A percentile compares a stretch with the other conserved stretches of the same genome.
Conservation (phyloP, 768 basidiomycete genomes). For the Termitomyces sp. region DNA sequence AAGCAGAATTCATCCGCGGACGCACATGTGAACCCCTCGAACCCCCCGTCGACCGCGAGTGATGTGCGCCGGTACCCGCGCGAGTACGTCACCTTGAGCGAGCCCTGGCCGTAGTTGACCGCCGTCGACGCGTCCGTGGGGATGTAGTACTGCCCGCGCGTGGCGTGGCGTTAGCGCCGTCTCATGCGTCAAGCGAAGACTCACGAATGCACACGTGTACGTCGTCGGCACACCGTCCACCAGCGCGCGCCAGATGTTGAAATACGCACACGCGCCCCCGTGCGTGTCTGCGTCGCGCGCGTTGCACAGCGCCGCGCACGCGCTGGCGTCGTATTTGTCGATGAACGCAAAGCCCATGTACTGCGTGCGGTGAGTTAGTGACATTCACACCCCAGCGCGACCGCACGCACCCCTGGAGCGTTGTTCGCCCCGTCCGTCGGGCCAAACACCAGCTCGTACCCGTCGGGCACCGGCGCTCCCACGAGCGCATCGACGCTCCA, state of each 20-base stretch:
- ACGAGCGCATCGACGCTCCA: slow-evolving; percentile 31
- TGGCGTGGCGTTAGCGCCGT: background rate
- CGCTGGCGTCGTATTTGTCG: slow-evolving; percentile 40
- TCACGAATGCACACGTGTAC: slow-evolving; percentile 45
- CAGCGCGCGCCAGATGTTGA: slow-evolving; percentile 51
- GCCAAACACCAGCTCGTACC: slow-evolving; percentile 42
- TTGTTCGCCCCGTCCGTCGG: slow-evolving; percentile 43
- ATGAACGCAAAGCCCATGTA: slow-evolving; percentile 51
- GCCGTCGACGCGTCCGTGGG: slow-evolving; percentile 39
- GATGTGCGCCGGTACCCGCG: slow-evolving; percentile 40
- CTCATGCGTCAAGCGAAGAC: slow-evolving; percentile 6
- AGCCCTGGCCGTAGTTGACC: slow-evolving; percentile 41
- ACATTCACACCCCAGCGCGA: background rate
- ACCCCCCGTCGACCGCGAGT: slow-evolving; percentile 35
- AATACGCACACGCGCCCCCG: slow-evolving; percentile 44
- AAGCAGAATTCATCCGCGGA: slow-evolving; percentile 33
- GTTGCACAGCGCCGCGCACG: slow-evolving; percentile 41
- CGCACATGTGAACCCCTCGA: slow-evolving; percentile 25
- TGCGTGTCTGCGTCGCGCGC: slow-evolving; percentile 32
- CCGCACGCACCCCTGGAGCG: slow-evolving; percentile 13
- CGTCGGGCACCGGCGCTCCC: slow-evolving; percentile 34
- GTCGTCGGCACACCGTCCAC: slow-evolving; percentile 41
- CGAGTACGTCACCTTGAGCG: slow-evolving; percentile 40
- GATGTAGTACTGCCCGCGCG: slow-evolving; percentile 38
- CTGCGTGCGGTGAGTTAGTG: no score